Percentiles rank a stretch among this genome's conserved stretches.
Evolutionary conservation across 2,329 filamentous ascomycete genomes (phyloP).

Genomic region (Diaporthe vexans): DNA sequence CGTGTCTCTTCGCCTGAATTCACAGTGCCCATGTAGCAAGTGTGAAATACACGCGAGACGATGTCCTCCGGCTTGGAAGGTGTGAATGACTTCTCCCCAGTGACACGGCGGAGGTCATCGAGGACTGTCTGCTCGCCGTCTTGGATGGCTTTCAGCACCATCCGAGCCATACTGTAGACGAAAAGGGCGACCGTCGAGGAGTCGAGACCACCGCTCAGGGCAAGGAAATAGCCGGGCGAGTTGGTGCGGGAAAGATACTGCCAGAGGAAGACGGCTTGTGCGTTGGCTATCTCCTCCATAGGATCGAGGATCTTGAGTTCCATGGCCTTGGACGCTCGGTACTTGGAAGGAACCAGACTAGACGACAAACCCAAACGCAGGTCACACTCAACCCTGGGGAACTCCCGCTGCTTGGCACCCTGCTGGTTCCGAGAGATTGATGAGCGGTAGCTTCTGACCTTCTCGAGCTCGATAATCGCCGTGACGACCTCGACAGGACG

Average conservation of each 20-base stretch:
- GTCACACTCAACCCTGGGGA: slow-evolving; percentile 43
- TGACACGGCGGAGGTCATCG: slow-evolving; percentile 41
- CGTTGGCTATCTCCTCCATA: slow-evolving; percentile 52
- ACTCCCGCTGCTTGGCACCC: slow-evolving; percentile 43
- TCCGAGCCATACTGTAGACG: slow-evolving; percentile 44
- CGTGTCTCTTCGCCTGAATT: slow-evolving; percentile 72
- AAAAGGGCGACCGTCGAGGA: slow-evolving; percentile 44
- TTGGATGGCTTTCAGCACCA: slow-evolving; percentile 41
- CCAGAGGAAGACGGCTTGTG: slow-evolving; percentile 45
- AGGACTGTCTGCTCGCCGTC: slow-evolving; percentile 42
- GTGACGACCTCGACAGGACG: slow-evolving; percentile 43
- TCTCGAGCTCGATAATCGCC: slow-evolving; percentile 43
- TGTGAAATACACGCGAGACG: slow-evolving; percentile 48
- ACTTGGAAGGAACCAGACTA: slow-evolving; percentile 44
- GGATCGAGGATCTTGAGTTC: slow-evolving; percentile 43
- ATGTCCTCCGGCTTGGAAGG: slow-evolving; percentile 42
- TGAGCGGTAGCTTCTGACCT: slow-evolving; percentile 43
- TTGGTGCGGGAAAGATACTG: slow-evolving; percentile 43
- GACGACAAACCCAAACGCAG: slow-evolving; percentile 44
- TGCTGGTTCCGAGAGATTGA: slow-evolving; percentile 43
- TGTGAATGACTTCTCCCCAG: slow-evolving; percentile 39
- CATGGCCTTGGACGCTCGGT: slow-evolving; percentile 37
- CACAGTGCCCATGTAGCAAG: slow-evolving; percentile 72
- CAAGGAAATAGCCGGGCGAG: slow-evolving; percentile 43
- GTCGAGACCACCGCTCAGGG: slow-evolving; percentile 44